Evolutionary conservation across 2,329 filamentous ascomycete species (phyloP).

Genomic region (Sphaceloma murrayae): DNA sequence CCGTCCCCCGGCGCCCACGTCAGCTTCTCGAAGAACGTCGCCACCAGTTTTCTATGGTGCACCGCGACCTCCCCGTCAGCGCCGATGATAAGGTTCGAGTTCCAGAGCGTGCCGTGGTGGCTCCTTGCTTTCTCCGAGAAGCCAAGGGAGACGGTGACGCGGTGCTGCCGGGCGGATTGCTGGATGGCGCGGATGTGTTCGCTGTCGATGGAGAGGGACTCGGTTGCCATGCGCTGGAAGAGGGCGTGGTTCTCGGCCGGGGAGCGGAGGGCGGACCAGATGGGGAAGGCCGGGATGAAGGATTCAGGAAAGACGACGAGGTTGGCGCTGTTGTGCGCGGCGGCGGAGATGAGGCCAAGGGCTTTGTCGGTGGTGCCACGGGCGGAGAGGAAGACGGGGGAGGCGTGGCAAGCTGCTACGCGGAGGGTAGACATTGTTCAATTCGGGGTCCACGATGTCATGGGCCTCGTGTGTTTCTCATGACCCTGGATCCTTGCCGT

Average conservation of each 20-base stretch:
- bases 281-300: constrained; percentile 45
- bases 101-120: constrained; percentile 42
- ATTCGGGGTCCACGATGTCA: too few species aligned
- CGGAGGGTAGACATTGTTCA: constrained; percentile 22
- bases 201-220: constrained; percentile 40
- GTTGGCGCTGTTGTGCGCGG: constrained; percentile 37
- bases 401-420: constrained; percentile 25
- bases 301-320: constrained; percentile 47
- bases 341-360: constrained; percentile 37
- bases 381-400: constrained; percentile 42
- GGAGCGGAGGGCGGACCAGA: constrained; percentile 40
- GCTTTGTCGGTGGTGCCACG: constrained; percentile 39
- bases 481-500: too few species aligned
- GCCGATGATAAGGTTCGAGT: constrained; percentile 43
- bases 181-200: constrained; percentile 38
- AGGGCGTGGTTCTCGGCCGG: constrained; percentile 44
- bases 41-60: constrained; percentile 47
- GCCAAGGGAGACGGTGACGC: constrained; percentile 40
- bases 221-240: constrained; percentile 38
- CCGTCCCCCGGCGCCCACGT: constrained; percentile 47
- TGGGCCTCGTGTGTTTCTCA: too few species aligned
- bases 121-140: constrained; percentile 40
- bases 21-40: constrained; percentile 50
- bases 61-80: constrained; percentile 38
- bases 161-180: constrained; percentile 30